phyloP scores from a whole-genome alignment of 768 basidiomycete species.

The Lactarius akahatsu region DNA sequence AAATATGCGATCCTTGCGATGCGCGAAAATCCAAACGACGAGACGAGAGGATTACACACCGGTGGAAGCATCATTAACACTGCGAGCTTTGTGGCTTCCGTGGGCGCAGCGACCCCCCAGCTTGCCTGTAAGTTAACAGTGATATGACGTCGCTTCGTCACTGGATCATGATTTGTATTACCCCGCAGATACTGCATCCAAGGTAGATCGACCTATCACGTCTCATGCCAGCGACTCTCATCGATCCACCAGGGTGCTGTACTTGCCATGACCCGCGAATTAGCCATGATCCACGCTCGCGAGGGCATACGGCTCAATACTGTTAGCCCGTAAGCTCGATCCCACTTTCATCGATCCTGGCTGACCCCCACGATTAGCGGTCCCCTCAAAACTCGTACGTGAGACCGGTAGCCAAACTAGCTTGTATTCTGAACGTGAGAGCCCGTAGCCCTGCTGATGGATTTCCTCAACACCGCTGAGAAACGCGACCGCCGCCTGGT shows the following conservation, averaged over 20 bases:
- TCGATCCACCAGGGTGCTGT: conserved; percentile 71
- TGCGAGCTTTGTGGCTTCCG: conserved; percentile 91
- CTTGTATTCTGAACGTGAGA: not conserved
- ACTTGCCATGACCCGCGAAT: conserved; percentile 96
- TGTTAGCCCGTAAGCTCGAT: conserved; percentile 80
- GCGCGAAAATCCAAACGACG: conserved; percentile 86
- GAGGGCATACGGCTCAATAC: conserved; percentile 97
- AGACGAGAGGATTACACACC: conserved; percentile 69
- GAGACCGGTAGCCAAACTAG: not conserved
- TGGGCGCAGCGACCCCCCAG: conserved; percentile 98
- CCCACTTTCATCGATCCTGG: conserved; percentile 11
- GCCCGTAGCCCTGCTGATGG: conserved; percentile 87
- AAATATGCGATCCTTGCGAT: conserved; percentile 97
- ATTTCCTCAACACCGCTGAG: conserved; percentile 95
- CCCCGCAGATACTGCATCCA: conserved; percentile 84
- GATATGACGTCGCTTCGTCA: not conserved
- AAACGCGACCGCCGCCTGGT: conserved; percentile 89
- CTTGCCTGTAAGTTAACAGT: conserved; percentile 76
- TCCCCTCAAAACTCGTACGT: conserved; percentile 89
- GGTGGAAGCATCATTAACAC: conserved; percentile 98
- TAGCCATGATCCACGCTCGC: conserved; percentile 96
- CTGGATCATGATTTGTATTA: conserved; percentile 2
- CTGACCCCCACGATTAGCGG: conserved; percentile 52
- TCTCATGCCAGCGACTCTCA: conserved; percentile 12
- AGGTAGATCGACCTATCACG: conserved; percentile 45